These are phyloP conservation scores for Brassica incana DNA, from an alignment of 345 rosid genomes.

Conservation along the genomic window DNA sequence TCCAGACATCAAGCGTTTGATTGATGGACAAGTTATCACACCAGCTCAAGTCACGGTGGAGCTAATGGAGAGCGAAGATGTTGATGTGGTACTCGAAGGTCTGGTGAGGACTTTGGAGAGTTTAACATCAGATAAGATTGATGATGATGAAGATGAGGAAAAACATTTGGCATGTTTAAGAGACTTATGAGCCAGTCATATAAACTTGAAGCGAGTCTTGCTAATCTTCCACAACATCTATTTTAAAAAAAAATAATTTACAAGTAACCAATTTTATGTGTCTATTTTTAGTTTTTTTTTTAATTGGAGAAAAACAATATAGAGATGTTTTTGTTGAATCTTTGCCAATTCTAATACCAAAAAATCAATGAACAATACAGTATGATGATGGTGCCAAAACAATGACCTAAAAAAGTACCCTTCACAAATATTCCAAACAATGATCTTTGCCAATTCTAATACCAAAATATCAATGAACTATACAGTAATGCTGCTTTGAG, in stretches of 20 bases:
- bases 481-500: too few relatives aligned
- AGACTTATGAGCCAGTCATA: neutral
- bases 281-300: too few relatives aligned
- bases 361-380: too few relatives aligned
- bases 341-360: too few relatives aligned
- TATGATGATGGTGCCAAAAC: too few relatives aligned
- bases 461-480: too few relatives aligned
- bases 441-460: too few relatives aligned
- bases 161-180: neutral
- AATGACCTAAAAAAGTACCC: too few relatives aligned
- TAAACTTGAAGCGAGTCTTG: neutral
- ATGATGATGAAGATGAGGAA: neutral
- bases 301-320: too few relatives aligned
- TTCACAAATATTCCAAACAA: too few relatives aligned
- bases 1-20: slow-evolving; percentile 6
- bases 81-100: neutral
- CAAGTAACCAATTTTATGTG: neutral
- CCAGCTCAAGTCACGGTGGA: neutral
- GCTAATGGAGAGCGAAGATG: neutral
- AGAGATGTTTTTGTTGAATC: too few relatives aligned
- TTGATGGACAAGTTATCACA: neutral
- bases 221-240: neutral
- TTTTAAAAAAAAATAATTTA: too few relatives aligned
- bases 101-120: neutral
- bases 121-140: neutral